phyloP scores from a whole-genome alignment of 116 monocot genomes.

The Thalassia testudinum region DNA sequence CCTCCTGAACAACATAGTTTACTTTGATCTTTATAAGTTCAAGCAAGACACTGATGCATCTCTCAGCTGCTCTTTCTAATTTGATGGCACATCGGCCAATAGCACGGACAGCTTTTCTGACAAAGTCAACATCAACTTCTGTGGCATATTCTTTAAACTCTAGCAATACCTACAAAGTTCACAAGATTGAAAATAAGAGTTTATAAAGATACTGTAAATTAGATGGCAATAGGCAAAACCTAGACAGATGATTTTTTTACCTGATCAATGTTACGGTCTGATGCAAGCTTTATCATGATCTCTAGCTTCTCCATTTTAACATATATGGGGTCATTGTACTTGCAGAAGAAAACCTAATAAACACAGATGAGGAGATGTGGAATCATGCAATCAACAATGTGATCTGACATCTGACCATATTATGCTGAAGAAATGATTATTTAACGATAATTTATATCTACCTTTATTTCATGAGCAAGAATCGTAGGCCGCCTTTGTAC shows the following conservation, averaged over 20 bases:
- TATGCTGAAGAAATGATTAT: too few species aligned
- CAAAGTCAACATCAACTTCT: constrained; percentile 99
- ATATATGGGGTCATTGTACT: constrained; percentile 99
- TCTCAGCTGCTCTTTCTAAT: constrained; percentile 88
- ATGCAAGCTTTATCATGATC: constrained; percentile 99
- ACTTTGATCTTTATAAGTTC: constrained; percentile 98
- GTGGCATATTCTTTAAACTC: constrained; percentile 99
- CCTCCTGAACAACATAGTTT: constrained; percentile 98
- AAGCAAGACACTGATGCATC: constrained; percentile 98
- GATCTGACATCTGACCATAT: too few species aligned
- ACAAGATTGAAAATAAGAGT: neutral
- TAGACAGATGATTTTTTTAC: constrained; percentile 11
- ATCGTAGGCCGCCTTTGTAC: constrained; percentile 94
- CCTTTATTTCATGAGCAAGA: constrained; percentile 99
- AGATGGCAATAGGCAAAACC: too few species aligned
- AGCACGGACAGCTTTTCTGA: constrained; percentile 95
- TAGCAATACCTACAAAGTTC: constrained; percentile 61
- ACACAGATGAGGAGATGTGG: neutral
- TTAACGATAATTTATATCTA: constrained; percentile 6
- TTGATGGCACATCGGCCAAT: constrained; percentile 96
- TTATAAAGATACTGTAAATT: too few species aligned
- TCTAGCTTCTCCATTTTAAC: constrained; percentile 99
- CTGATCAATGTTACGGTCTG: constrained; percentile 94
- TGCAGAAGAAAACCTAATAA: constrained; percentile 90
- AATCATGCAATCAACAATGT: too few species aligned